These are phyloP conservation scores for Phalaenopsis equestris DNA, from an alignment of 106 monocot genomes.

Conservation along the genomic window DNA sequence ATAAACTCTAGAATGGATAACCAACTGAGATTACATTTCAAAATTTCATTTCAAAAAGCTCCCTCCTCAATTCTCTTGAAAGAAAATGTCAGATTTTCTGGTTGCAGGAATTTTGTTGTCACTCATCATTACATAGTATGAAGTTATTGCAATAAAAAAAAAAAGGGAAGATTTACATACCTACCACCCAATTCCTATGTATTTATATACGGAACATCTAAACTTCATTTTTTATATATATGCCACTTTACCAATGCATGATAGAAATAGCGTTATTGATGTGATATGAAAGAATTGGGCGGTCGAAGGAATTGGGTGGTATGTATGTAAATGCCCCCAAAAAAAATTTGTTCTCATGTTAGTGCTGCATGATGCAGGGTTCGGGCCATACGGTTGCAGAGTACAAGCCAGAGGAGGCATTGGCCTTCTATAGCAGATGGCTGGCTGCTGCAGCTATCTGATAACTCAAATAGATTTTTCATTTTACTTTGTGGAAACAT, in stretches of 20 bases:
- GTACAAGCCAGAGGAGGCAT: conserved; percentile 81
- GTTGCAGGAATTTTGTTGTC: no score
- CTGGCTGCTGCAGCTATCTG: conserved; percentile 37
- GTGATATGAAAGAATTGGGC: no score
- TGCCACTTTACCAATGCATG: no score
- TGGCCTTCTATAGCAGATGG: conserved; percentile 72
- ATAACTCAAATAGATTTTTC: conserved; percentile 1
- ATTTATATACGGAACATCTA: no score
- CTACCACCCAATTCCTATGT: no score
- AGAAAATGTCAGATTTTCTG: no score
- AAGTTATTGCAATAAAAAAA: background rate
- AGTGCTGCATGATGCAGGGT: conserved; percentile 38
- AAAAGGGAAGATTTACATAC: no score
- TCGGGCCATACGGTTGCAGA: conserved; percentile 92
- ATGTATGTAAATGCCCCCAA: background rate
- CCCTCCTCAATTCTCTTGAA: no score
- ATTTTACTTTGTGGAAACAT: background rate
- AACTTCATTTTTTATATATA: no score
- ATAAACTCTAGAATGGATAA: background rate
- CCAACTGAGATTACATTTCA: background rate
- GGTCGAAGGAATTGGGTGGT: no score
- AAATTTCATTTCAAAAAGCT: no score
- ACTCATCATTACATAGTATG: background rate
- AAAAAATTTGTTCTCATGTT: background rate
- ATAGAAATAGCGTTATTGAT: no score